Evolutionary conservation across 108 stramenopile genomes (phyloP), one percentile per base, ranked within the genome.

Genomic region (Fistulifera solaris): DNA sequence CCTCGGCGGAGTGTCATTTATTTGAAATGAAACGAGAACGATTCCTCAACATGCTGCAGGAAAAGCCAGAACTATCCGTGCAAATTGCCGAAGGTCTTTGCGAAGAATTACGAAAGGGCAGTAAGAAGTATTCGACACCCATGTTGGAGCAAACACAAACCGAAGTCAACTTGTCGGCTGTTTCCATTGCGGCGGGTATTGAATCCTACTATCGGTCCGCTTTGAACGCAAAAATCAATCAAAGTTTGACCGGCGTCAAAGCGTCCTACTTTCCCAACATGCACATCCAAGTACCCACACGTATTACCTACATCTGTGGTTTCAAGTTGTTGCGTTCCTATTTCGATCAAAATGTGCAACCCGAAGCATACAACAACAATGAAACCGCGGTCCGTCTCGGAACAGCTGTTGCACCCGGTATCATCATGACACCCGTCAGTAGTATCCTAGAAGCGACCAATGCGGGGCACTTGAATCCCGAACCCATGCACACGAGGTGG

Each of bases 271-370:
- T 87, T 46, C 85, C 85, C 41, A 76, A 83, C 50, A 81, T 87
- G 75, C 82, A 83, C 48, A 62, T 87, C 10, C 85, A 87, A 75
- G 76, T 87, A 19, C 85, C 85, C 2, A 67, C 65, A n/a, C 71
- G 85, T 27, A 74, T 87, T 11, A 21, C 44, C 11, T 45, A 45
- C 11, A 45, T 45, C 11, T 19, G 19, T 11, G 44, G 44, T 5
- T 45, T 45, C 21, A 45, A 45, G 11, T 17, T 17, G 19, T 45
- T 45, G 44, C 44, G 44, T 21, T 19, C 44, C 5, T 18, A 26
- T 2, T 59, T 75, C 61, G 61, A 74, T 53, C 45, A 68, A 71
- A 35, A 54, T 61, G 54, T 62, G 58, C 62, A 67, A 38, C 59
- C 71, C 11, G 64, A 80, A 40, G 35, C 58, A 4, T 62, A 39